A percentile compares a stretch with the other conserved stretches of the same genome.
Evolutionary conservation across 1,284 basidiomycete species (phyloP).

Genomic region (Ceratobasidium theobromae): DNA sequence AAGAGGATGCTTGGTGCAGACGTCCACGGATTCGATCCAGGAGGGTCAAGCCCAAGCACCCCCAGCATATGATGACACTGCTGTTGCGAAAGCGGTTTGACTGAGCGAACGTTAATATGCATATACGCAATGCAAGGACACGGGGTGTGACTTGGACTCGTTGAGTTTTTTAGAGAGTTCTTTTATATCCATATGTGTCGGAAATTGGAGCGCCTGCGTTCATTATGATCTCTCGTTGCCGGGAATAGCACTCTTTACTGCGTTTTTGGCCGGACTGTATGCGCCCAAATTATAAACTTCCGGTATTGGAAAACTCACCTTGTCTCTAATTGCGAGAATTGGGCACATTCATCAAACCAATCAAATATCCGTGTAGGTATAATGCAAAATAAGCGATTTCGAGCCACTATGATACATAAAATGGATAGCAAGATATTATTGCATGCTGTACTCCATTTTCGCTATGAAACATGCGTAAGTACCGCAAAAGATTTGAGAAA

Average conservation of each 20-base stretch:
- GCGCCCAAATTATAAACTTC: background rate
- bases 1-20: background rate
- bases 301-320: no score
- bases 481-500: constrained; percentile 1
- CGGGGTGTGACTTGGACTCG: no score
- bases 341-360: background rate
- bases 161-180: no score
- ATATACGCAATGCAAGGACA: no score
- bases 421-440: constrained; percentile 33
- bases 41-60: background rate
- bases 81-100: background rate
- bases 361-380: background rate
- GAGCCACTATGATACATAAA: constrained; percentile 15
- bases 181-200: no score
- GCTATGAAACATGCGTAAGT: constrained; percentile 44
- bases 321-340: no score
- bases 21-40: background rate
- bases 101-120: no score
- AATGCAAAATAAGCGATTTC: background rate
- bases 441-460: constrained; percentile 61
- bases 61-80: background rate
- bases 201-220: no score
- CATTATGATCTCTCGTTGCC: background rate
- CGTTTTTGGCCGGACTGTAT: background rate
- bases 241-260: background rate